phyloP scores from a whole-genome alignment of 495 filamentous ascomycete species.

The Penicillium verhagenii region DNA sequence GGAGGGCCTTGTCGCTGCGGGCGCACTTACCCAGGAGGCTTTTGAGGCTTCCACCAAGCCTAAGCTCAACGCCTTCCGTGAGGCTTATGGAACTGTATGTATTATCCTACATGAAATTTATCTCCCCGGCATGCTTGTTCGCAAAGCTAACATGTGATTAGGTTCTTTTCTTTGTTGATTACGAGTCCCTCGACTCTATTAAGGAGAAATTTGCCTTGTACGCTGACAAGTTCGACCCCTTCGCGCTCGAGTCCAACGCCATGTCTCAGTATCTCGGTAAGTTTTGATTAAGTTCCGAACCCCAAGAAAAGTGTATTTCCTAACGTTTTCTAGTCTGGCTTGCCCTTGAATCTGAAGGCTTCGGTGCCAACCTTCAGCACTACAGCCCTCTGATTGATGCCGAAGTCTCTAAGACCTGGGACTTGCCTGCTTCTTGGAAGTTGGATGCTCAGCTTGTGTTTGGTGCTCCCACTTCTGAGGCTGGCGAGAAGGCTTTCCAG shows the following conservation, averaged over 20 bases:
- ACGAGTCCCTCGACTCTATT: constrained; percentile 33
- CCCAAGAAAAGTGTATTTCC: not conserved
- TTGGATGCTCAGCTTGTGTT: constrained; percentile 54
- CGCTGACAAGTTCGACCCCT: constrained; percentile 50
- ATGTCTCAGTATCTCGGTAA: constrained; percentile 52
- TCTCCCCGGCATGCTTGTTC: not conserved
- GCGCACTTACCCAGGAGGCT: constrained; percentile 35
- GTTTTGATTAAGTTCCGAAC: not conserved
- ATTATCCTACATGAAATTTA: not conserved
- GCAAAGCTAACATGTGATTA: constrained; percentile 7
- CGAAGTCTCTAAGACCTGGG: constrained; percentile 39
- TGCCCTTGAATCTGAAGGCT: constrained; percentile 48
- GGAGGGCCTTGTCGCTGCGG: constrained; percentile 41
- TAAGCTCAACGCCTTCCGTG: constrained; percentile 42
- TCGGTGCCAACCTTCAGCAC: constrained; percentile 56
- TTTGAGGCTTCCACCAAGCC: constrained; percentile 44
- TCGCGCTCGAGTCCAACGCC: constrained; percentile 48
- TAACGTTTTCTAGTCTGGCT: constrained; percentile 41
- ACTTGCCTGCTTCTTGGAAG: constrained; percentile 44
- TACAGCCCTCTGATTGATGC: constrained; percentile 53
- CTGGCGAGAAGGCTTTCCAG: constrained; percentile 38
- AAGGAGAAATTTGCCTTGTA: constrained; percentile 47
- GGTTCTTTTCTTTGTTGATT: constrained; percentile 54
- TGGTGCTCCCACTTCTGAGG: constrained; percentile 34
- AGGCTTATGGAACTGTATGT: constrained; percentile 51